A percentile compares a stretch with the other conserved stretches of the same genome.
Evolutionary conservation across 2,329 filamentous ascomycete genomes (phyloP).

Genomic region (Rutstroemia sp.): DNA sequence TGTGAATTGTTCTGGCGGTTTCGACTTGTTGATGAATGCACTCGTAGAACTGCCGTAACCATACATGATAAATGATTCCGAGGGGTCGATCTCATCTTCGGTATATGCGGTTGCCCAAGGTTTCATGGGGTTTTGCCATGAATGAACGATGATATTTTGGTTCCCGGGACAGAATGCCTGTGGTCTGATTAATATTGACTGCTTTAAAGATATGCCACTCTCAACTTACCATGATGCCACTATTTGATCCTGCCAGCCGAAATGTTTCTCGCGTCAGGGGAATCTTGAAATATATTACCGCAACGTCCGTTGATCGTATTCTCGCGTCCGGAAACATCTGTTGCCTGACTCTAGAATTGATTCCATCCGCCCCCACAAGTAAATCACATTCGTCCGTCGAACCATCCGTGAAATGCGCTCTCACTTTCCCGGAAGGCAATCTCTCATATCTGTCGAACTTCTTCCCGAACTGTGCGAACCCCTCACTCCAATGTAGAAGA

Average conservation of each 20-base stretch:
- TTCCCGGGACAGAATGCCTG: slow-evolving; percentile 21
- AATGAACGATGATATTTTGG: slow-evolving; percentile 24
- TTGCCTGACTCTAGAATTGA: slow-evolving; percentile 40
- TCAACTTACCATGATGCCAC: slow-evolving; percentile 18
- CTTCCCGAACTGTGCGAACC: slow-evolving; percentile 29
- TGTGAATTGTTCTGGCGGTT: slow-evolving; percentile 14
- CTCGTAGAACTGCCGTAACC: slow-evolving; percentile 18
- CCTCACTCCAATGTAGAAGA: slow-evolving; percentile 16
- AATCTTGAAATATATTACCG: slow-evolving; percentile 27
- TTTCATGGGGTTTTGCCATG: slow-evolving; percentile 22
- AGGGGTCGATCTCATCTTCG: slow-evolving; percentile 15
- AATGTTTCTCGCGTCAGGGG: slow-evolving; percentile 21
- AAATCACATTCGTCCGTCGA: slow-evolving; percentile 39
- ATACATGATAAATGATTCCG: slow-evolving; percentile 28
- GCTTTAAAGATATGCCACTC: background rate
- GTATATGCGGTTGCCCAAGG: slow-evolving; percentile 19
- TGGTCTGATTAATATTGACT: background rate
- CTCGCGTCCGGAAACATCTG: slow-evolving; percentile 21
- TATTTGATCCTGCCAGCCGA: slow-evolving; percentile 13
- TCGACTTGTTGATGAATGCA: slow-evolving; percentile 20
- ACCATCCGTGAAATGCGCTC: slow-evolving; percentile 38
- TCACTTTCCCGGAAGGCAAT: slow-evolving; percentile 26
- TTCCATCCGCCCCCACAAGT: slow-evolving; percentile 48
- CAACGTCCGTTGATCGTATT: slow-evolving; percentile 15
- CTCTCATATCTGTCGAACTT: slow-evolving; percentile 25